Percentiles rank a stretch among this genome's conserved stretches.
Evolutionary conservation across 1,139 yeast genomes (phyloP).

Genomic region (Diutina pseudorugosa): DNA sequence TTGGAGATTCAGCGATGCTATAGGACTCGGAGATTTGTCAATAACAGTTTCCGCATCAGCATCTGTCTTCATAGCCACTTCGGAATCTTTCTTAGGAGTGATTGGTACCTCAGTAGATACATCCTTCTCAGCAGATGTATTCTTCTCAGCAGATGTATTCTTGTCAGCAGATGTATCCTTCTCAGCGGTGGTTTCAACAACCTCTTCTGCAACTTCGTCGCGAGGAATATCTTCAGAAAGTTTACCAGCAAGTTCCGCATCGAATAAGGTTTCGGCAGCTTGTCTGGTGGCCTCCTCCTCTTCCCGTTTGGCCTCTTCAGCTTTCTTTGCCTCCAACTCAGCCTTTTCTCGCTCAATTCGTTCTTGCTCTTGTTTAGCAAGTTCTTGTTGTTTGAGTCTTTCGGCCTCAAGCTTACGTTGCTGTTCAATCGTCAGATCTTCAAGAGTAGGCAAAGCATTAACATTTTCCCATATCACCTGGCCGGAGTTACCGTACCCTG

Average conservation of each 20-base stretch:
- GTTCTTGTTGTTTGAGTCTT: not conserved
- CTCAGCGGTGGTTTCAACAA: not conserved
- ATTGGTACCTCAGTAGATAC: too few relatives aligned
- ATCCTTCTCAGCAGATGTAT: not conserved
- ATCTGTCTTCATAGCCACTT: too few relatives aligned
- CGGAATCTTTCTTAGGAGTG: too few relatives aligned
- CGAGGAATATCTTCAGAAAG: not conserved
- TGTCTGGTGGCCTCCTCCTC: not conserved
- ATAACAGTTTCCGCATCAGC: too few relatives aligned
- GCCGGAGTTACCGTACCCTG: constrained; percentile 58
- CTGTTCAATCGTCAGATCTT: constrained; percentile 36
- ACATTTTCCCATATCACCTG: constrained; percentile 57
- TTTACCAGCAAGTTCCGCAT: not conserved
- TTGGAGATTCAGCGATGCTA: too few relatives aligned
- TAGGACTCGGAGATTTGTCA: too few relatives aligned
- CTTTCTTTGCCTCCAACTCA: not conserved
- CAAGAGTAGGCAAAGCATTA: constrained; percentile 40
- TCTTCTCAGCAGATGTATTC: too few relatives aligned
- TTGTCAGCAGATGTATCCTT: not conserved
- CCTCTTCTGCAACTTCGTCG: not conserved
- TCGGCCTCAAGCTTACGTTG: constrained; percentile 21
- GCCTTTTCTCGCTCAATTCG: constrained; percentile 5
- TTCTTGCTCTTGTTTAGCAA: constrained; percentile 10
- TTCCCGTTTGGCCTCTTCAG: constrained; percentile 4
- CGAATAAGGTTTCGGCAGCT: not conserved